Evolutionary conservation across 192 early-diverging fungal genomes (phyloP).

Genomic region (Lobosporangium transversale): DNA sequence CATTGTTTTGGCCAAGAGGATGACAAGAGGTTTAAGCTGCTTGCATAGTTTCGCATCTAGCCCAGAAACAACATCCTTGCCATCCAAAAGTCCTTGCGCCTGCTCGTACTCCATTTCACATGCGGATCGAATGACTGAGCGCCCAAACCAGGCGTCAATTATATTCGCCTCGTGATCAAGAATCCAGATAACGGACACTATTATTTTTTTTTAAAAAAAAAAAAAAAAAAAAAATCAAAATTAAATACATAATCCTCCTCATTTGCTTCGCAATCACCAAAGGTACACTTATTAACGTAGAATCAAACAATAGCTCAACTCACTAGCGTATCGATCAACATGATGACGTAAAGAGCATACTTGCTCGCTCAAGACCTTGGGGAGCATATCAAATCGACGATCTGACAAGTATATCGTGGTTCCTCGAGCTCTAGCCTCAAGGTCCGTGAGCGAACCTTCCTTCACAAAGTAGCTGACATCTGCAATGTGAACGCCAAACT

Average conservation of each 20-base stretch:
- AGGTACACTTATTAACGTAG: too few relatives aligned
- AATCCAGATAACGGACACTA: constrained; percentile 76
- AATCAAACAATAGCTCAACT: too few relatives aligned
- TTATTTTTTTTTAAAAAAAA: background rate
- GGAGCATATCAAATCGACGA: constrained; percentile 85
- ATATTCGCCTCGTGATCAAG: constrained; percentile 65
- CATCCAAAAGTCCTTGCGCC: constrained; percentile 76
- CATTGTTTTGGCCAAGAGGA: constrained; percentile 63
- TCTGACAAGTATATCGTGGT: constrained; percentile 85
- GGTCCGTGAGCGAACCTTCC: constrained; percentile 69
- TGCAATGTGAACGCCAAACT: constrained; percentile 84
- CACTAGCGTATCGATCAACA: constrained; percentile 73
- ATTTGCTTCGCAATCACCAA: too few relatives aligned
- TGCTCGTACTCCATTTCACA: constrained; percentile 83
- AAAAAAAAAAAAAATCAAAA: background rate
- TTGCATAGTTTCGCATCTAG: constrained; percentile 54
- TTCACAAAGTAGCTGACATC: constrained; percentile 78
- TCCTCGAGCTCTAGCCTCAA: constrained; percentile 75
- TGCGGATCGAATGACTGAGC: constrained; percentile 76
- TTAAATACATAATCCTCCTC: background rate
- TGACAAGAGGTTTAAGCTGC: constrained; percentile 53
- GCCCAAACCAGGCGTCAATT: constrained; percentile 75
- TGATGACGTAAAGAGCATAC: constrained; percentile 76
- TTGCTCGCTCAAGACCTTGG: constrained; percentile 75
- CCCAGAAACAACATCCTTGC: constrained; percentile 53